Evolutionary conservation across 148 eudicot species (phyloP), one percentile per base, ranked within the genome.

Genomic region (Fagopyrum tataricum): DNA sequence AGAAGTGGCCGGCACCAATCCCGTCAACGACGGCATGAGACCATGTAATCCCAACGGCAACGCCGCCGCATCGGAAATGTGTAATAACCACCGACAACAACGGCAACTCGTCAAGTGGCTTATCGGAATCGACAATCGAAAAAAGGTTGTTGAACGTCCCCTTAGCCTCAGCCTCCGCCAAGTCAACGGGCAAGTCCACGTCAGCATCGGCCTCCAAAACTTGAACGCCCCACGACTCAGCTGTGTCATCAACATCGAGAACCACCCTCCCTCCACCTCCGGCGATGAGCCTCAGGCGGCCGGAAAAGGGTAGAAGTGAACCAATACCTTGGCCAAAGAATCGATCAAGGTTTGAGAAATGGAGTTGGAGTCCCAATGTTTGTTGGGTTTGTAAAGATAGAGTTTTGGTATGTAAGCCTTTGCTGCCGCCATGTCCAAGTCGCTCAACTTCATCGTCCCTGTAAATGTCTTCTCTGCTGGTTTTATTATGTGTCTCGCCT

Each of bases 11-110:
- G 37, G 62, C 62, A 26, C 62, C 62, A 21, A 18, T 9, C 3
- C 62, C 62, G n/a, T 56, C 62, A 9, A 56, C 62, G 31, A 56
- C 37, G 31, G 62, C 37, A 56, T 56, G 62, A 31, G 62, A 56
- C 62, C 62, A 56, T 4, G 62, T 20, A 56, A 56, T 21, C n/a
- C 26, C 62, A 21, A 56, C 62, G 10, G 7, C 62, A 26, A 56
- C 62, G 10, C 62, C 62, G 1, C 62, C 62, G 31, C 62, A 18
- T 6, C 62, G 24, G 62, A 56, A 56, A 11, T 21, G 62, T 3
- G 62, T 56, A 8, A 56, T 7, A 9, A 20, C 8, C 3, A 56
- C 62, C 62, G 24, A 7, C 62, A 56, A 21, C 26, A 56, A 10
- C 12, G 62, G 62, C 62, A 20, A 0, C 14, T 56, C 62, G 12